phyloP scores from a whole-genome alignment of 2,329 filamentous ascomycete species.

The Verticillium tricorpus region DNA sequence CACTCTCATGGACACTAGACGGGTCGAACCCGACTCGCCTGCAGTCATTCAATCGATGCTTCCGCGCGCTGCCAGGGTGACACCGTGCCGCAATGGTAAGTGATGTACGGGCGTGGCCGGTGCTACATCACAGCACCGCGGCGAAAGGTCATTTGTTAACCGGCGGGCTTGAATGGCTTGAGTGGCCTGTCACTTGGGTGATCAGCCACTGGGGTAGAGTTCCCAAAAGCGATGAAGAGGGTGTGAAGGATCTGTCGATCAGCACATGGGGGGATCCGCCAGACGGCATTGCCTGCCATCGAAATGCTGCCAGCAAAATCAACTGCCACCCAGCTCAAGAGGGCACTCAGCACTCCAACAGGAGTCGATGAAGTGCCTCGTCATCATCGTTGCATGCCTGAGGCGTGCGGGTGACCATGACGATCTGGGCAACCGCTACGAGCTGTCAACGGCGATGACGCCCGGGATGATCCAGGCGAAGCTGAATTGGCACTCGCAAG shows the following conservation, averaged over 20 bases:
- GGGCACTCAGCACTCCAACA: too few species aligned
- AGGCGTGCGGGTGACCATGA: background rate
- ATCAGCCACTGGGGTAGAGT: slow-evolving; percentile 4
- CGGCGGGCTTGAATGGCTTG: background rate
- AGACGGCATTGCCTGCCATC: background rate
- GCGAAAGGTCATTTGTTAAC: background rate
- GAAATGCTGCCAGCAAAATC: background rate
- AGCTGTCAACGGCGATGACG: background rate
- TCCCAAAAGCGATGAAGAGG: slow-evolving; percentile 2
- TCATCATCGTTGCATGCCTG: background rate
- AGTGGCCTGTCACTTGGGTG: background rate
- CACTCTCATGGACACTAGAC: too few species aligned
- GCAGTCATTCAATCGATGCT: too few species aligned
- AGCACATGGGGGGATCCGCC: slow-evolving; percentile 5
- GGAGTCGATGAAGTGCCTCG: background rate
- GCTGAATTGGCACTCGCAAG: background rate
- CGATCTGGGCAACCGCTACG: background rate
- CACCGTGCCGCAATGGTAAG: background rate
- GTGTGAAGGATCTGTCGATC: slow-evolving; percentile 14
- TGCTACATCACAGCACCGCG: background rate
- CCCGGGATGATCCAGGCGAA: background rate
- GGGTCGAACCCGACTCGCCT: too few species aligned
- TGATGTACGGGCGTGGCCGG: background rate
- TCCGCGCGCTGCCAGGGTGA: background rate
- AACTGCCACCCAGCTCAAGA: background rate